Evolutionary conservation across 345 rosid genomes (phyloP), one percentile per base, ranked within the genome.

Genomic region (Erodium maritimum): DNA sequence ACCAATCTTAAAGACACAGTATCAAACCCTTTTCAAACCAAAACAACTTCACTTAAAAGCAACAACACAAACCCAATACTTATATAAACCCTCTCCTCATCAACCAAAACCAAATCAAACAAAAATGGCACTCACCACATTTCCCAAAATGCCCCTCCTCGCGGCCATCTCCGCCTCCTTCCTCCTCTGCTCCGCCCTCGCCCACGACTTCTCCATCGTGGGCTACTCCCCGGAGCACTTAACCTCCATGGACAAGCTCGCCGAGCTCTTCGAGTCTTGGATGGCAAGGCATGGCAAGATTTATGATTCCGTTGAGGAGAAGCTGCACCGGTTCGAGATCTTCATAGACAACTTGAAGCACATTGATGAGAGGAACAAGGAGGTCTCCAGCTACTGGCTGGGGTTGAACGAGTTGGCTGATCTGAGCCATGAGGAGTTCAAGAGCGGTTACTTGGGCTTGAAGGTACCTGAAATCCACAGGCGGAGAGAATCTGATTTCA

Each of bases 341-440:
- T 91, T 88, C 67, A 80, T 63, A 64, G 91, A 80, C 60, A 91
- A 91, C 67, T 73, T 88, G 77, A 71, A 61, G 74, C 95, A 91
- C 69, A 83, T 91, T 19, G 88, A 87, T 60, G 75, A 73, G 52
- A 83, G 82, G 60, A 88, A 87, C 75, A 77, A 73, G 69, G 82
- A 80, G 73, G 65, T 82, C n/a, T 51, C 58, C 19, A 78, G 65
- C 70, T 75, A 81, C 73, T 86, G 89, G 95, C 90, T 90, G 12
- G 90, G 88, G 5, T 67, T 84, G 67, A 90, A 90, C 18, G 86
- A 81, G 72, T 86, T 86, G 34, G 95, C 95, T 0, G 95, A 90
- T 68, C 58, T 86, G 68, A 84, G 76, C 69, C 95, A 84, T 19
- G 88, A 84, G 17, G 93, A 86, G 74, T 86, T 90, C 85, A 80